These are phyloP conservation scores for Malassezia globosa DNA, from an alignment of 1,284 basidiomycete species.

Conservation along the genomic window DNA sequence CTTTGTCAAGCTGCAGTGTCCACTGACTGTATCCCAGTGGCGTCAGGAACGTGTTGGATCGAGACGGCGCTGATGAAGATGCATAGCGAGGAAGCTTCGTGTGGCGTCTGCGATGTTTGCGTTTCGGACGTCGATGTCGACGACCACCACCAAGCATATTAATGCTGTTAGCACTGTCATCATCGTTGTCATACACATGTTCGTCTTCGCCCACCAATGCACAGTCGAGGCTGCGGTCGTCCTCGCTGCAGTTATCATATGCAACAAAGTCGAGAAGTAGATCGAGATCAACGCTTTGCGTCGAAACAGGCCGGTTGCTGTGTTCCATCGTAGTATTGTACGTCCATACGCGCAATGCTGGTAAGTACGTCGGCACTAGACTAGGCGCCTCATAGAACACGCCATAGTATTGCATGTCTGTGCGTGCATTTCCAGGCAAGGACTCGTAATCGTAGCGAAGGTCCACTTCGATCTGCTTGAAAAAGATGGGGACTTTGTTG, in stretches of 20 bases:
- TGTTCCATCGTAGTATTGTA: slow-evolving; percentile 41
- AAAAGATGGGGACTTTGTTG: slow-evolving; percentile 1
- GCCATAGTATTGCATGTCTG: slow-evolving; percentile 34
- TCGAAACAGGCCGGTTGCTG: not conserved
- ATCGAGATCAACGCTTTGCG: slow-evolving; percentile 29
- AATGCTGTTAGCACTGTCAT: slow-evolving; percentile 1
- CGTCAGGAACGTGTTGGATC: slow-evolving; percentile 60
- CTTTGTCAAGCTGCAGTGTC: slow-evolving; percentile 58
- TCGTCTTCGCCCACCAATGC: slow-evolving; percentile 43
- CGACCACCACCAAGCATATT: slow-evolving; percentile 51
- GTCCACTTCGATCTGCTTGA: slow-evolving; percentile 21
- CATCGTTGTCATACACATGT: slow-evolving; percentile 6
- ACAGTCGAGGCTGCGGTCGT: slow-evolving; percentile 32
- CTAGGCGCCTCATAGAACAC: slow-evolving; percentile 34
- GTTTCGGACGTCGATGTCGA: slow-evolving; percentile 50
- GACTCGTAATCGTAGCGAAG: slow-evolving; percentile 39
- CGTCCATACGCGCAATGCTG: slow-evolving; percentile 66
- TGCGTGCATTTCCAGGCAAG: slow-evolving; percentile 29
- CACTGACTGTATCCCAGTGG: slow-evolving; percentile 75
- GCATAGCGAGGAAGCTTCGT: slow-evolving; percentile 55
- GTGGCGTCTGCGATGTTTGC: slow-evolving; percentile 49
- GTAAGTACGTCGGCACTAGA: slow-evolving; percentile 78
- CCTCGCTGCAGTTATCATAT: slow-evolving; percentile 21
- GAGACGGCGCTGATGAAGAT: slow-evolving; percentile 59
- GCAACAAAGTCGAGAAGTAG: slow-evolving; percentile 14